These are phyloP conservation scores for Edaphochlamys debaryana DNA, from an alignment of 139 green algal species.

Conservation along the genomic window DNA sequence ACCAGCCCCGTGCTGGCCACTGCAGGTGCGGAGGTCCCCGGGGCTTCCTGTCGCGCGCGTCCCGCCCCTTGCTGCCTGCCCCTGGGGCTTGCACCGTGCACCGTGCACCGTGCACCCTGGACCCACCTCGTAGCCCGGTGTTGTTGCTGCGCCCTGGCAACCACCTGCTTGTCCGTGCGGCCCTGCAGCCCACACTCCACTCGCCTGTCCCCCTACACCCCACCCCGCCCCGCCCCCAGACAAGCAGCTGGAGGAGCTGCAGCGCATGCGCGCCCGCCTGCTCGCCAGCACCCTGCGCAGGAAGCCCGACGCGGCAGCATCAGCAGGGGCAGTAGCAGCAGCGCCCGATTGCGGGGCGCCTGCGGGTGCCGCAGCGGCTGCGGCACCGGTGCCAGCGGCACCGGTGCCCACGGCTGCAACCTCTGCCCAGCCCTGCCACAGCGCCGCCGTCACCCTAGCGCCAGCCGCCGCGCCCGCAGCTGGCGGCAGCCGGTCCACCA, in stretches of 20 bases:
- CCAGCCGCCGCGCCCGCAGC: neutral
- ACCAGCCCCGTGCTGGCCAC: constrained; percentile 14
- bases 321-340: neutral
- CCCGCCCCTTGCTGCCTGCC: no score
- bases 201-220: neutral
- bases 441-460: neutral
- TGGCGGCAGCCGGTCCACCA: no score
- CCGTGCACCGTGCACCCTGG: no score
- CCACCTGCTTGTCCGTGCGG: no score
- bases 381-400: neutral
- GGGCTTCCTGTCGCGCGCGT: no score
- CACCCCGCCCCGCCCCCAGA: neutral
- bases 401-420: neutral
- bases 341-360: neutral
- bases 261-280: neutral
- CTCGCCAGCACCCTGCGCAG: neutral
- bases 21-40: neutral
- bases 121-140: no score
- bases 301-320: neutral
- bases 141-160: no score
- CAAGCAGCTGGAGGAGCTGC: constrained; percentile 30
- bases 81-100: no score
- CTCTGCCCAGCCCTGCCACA: neutral
- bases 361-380: no score
- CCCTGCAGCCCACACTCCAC: no score